Evolutionary conservation across 176 grass and related monocot genomes (phyloP).

Genomic region (Hordeum marinum): DNA sequence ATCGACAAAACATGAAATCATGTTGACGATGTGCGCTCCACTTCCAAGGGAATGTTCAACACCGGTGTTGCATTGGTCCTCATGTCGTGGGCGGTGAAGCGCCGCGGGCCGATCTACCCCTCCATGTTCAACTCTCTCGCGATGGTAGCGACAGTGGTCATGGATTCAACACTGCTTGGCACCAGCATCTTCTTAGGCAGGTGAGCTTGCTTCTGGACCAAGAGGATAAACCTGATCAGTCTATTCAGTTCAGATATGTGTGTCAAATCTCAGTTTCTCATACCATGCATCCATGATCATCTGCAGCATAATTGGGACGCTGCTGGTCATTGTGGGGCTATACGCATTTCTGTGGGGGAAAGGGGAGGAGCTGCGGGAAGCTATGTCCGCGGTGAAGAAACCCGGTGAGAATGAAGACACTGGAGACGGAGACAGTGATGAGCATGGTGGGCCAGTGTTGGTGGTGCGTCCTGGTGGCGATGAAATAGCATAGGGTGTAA

Average conservation of each 20-base stretch:
- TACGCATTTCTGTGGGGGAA: conserved; percentile 38
- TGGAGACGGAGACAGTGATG: background rate
- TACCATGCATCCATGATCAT: background rate
- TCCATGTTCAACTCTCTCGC: conserved; percentile 28
- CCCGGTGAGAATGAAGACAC: background rate
- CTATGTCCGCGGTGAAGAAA: background rate
- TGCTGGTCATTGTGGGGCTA: conserved; percentile 20
- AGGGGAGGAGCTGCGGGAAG: conserved; percentile 16
- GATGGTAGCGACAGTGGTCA: background rate
- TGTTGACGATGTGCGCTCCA: background rate
- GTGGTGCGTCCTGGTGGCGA: background rate
- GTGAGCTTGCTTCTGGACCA: background rate
- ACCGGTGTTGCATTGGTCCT: conserved; percentile 14
- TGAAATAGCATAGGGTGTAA: conserved; percentile 11
- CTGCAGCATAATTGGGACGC: conserved; percentile 21
- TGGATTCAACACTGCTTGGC: conserved; percentile 11
- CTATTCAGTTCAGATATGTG: background rate
- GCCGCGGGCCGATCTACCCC: conserved; percentile 28
- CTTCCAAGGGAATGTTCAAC: conserved; percentile 8
- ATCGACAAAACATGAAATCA: background rate
- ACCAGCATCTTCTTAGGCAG: conserved; percentile 28
- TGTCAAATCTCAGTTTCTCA: background rate
- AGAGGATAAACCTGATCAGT: background rate
- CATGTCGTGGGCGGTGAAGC: conserved; percentile 8
- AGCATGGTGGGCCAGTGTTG: background rate